Evolutionary conservation across 2,329 filamentous ascomycete species (phyloP).

Genomic region (Aspergillus terreus): DNA sequence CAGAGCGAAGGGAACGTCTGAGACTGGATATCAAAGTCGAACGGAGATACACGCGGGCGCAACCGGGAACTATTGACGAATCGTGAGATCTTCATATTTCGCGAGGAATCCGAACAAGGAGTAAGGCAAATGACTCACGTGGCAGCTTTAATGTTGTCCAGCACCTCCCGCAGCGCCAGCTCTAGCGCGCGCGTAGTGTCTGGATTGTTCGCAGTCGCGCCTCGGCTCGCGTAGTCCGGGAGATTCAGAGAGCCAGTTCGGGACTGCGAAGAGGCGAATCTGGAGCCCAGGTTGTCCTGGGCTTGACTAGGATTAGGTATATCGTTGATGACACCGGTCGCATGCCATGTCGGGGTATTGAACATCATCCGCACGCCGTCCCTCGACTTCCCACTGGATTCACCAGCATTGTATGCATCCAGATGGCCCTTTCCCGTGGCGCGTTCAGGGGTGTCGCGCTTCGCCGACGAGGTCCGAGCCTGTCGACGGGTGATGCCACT

Average conservation of each 20-base stretch:
- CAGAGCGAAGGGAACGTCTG: conserved; percentile 84
- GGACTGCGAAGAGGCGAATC: conserved; percentile 30
- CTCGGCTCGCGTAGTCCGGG: conserved; percentile 58
- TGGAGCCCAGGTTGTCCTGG: conserved; percentile 31
- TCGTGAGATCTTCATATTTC: neutral
- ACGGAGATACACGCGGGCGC: conserved; percentile 45
- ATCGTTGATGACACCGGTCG: conserved; percentile 74
- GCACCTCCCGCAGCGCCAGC: conserved; percentile 75
- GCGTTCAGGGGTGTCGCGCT: conserved; percentile 61
- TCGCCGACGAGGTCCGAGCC: conserved; percentile 62
- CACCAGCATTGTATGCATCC: conserved; percentile 30
- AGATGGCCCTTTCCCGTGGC: conserved; percentile 42
- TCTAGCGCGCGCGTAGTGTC: conserved; percentile 83
- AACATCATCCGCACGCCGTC: conserved; percentile 47
- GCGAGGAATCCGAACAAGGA: no score
- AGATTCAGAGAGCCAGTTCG: conserved; percentile 27
- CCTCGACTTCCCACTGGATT: conserved; percentile 33
- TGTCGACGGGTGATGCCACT: conserved; percentile 84
- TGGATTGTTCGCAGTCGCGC: conserved; percentile 63
- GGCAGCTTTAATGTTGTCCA: conserved; percentile 77
- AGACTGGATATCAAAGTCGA: conserved; percentile 79
- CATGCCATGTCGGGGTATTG: conserved; percentile 68
- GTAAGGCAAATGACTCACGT: conserved; percentile 55
- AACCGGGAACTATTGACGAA: conserved; percentile 38
- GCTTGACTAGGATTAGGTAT: conserved; percentile 54